Conservation (phyloP, 495 filamentous ascomycete genomes). For the Aspergillus bridgeri region DNA sequence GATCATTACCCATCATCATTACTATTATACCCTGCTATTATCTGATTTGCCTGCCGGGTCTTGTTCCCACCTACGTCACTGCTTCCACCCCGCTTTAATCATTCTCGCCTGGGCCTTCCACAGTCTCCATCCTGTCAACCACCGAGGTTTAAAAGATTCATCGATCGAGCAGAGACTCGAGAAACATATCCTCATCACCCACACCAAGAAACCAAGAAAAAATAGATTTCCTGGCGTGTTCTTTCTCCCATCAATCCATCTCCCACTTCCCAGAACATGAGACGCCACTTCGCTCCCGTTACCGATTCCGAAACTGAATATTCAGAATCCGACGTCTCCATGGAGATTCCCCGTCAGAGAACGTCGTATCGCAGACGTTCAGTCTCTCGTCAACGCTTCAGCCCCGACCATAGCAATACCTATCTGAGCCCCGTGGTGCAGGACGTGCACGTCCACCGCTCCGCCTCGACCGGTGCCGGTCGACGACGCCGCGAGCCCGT, state of each 20-base stretch:
- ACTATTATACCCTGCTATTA: neutral
- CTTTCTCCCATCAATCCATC: neutral
- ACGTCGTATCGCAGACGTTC: slow-evolving; percentile 32
- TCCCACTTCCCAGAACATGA: slow-evolving; percentile 1
- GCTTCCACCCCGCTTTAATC: neutral
- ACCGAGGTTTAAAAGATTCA: too few species aligned
- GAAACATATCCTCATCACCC: neutral
- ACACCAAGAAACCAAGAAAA: too few species aligned
- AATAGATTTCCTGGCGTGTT: neutral
- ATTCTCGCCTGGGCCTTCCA: neutral
- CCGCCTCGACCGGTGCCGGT: slow-evolving; percentile 39
- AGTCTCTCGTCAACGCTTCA: slow-evolving; percentile 32
- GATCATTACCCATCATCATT: too few species aligned
- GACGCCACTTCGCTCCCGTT: neutral
- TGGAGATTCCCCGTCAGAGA: slow-evolving; percentile 23
- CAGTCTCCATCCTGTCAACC: too few species aligned
- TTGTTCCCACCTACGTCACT: slow-evolving; percentile 1
- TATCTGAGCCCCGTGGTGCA: slow-evolving; percentile 22
- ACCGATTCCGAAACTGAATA: slow-evolving; percentile 37
- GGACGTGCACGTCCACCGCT: slow-evolving; percentile 31
- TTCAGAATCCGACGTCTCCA: slow-evolving; percentile 41
- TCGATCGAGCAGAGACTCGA: too few species aligned
- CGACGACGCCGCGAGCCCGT: slow-evolving; percentile 27
- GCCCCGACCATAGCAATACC: slow-evolving; percentile 18
- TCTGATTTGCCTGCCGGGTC: neutral